phyloP scores from a whole-genome alignment of 2,329 filamentous ascomycete genomes.

The Metarhizium brunneum region DNA sequence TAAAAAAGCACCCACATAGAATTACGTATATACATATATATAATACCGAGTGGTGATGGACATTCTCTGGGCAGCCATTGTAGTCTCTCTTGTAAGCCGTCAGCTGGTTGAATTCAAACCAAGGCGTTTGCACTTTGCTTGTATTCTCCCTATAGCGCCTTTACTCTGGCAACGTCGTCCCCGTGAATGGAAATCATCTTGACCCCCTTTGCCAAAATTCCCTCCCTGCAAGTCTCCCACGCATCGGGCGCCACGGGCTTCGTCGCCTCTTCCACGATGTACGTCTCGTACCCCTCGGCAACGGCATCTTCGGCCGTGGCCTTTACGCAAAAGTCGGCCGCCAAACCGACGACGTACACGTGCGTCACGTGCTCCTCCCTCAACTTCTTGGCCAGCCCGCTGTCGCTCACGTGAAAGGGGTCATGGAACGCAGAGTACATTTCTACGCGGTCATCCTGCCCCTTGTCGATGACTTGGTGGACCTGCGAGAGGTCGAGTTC shows the following conservation, averaged over 20 bases:
- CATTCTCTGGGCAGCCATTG: neutral
- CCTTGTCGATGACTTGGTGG: constrained; percentile 69
- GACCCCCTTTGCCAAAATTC: constrained; percentile 51
- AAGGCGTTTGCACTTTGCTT: neutral
- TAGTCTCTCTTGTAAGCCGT: neutral
- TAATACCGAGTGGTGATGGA: neutral
- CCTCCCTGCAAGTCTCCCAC: constrained; percentile 46
- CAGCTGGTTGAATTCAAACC: neutral
- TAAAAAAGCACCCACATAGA: constrained; percentile 1
- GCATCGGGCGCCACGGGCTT: constrained; percentile 55
- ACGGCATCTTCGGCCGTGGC: constrained; percentile 70
- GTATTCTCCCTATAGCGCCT: neutral
- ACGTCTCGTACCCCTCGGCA: constrained; percentile 66
- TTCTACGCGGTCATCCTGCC: constrained; percentile 63
- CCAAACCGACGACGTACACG: constrained; percentile 79
- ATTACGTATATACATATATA: neutral
- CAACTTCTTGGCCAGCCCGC: constrained; percentile 52
- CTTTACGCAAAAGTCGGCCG: constrained; percentile 83
- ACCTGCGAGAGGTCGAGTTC: constrained; percentile 55
- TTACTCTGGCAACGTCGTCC: constrained; percentile 14
- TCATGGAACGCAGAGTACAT: constrained; percentile 93
- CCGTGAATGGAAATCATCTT: constrained; percentile 40
- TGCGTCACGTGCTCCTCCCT: constrained; percentile 54
- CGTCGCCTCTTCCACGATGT: constrained; percentile 70
- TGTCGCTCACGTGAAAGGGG: constrained; percentile 59